A percentile compares a stretch with the other conserved stretches of the same genome.
Conservation (phyloP, 1,139 yeast species). For the Cylindricascospora bacillispora region DNA sequence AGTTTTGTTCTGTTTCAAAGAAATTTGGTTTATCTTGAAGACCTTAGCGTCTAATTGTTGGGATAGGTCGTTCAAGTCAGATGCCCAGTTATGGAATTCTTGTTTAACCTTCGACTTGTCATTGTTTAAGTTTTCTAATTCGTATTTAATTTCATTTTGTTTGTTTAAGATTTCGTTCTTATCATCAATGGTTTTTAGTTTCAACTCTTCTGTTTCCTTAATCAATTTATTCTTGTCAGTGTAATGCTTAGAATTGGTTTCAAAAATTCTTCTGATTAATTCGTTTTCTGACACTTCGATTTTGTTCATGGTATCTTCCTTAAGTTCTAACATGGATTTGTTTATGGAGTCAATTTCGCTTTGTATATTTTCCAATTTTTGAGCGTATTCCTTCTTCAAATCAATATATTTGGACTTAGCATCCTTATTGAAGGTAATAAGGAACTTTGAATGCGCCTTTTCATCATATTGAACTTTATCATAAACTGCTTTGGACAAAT, state of each 20-base stretch:
- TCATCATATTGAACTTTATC: conserved; percentile 19
- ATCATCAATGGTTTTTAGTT: conserved; percentile 14
- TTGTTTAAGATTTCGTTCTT: conserved; percentile 12
- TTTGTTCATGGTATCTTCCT: conserved; percentile 15
- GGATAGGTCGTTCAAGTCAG: conserved; percentile 14
- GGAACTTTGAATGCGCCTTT: conserved; percentile 12
- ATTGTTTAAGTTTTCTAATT: conserved; percentile 13
- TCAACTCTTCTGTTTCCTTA: conserved; percentile 18
- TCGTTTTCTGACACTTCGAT: conserved; percentile 17
- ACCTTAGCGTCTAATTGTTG: conserved; percentile 20
- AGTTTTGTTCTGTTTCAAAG: conserved; percentile 13
- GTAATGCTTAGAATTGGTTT: conserved; percentile 14
- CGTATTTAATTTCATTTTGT: conserved; percentile 15
- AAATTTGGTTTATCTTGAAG: conserved; percentile 14
- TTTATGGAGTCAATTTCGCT: conserved; percentile 13
- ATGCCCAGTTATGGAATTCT: conserved; percentile 15
- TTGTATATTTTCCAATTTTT: conserved; percentile 12
- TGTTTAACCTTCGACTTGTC: conserved; percentile 11
- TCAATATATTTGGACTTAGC: conserved; percentile 7
- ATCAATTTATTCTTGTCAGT: conserved; percentile 15
- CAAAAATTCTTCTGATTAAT: conserved; percentile 14
- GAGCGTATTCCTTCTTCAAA: conserved; percentile 12
- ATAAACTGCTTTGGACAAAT: conserved; percentile 21
- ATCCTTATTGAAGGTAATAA: conserved; percentile 9
- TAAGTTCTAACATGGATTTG: conserved; percentile 15